Conservation (phyloP, 371 early-diverging fungal species). For the Mortierella sp. region DNA sequence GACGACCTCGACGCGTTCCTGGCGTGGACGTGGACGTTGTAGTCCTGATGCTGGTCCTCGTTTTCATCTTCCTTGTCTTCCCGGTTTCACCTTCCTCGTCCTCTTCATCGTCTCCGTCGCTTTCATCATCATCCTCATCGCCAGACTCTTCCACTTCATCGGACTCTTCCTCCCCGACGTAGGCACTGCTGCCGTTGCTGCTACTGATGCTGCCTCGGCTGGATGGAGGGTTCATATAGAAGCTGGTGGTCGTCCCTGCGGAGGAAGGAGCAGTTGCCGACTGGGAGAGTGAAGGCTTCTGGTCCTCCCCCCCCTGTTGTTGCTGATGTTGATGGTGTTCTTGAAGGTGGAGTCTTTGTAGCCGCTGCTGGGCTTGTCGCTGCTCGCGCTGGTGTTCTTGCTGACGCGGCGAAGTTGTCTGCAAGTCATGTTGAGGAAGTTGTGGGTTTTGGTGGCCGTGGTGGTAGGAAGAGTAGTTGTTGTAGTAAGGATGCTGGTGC, state of each 20-base stretch:
- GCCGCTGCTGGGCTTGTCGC: slow-evolving; percentile 18
- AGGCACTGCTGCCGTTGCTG: not conserved
- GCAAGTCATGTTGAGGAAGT: not conserved
- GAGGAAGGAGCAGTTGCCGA: not conserved
- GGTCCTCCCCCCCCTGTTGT: not conserved
- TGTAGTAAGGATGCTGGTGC: not conserved
- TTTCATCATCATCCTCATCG: slow-evolving; percentile 12
- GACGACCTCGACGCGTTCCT: not conserved
- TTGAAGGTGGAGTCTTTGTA: slow-evolving; percentile 16
- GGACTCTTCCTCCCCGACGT: slow-evolving; percentile 4
- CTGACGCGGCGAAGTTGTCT: not conserved
- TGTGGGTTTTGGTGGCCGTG: not conserved
- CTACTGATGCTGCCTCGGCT: slow-evolving; percentile 1
- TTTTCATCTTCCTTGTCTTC: not conserved
- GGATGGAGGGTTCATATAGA: not conserved
- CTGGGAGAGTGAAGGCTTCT: not conserved
- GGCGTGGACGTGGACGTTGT: not conserved
- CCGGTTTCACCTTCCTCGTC: not conserved
- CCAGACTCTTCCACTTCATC: slow-evolving; percentile 13
- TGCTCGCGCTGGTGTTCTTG: slow-evolving; percentile 11
- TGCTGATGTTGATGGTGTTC: slow-evolving; percentile 15
- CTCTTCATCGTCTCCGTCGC: slow-evolving; percentile 12
- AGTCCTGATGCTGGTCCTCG: slow-evolving; percentile 4
- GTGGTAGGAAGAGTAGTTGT: not conserved
- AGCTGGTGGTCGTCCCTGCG: not conserved